phyloP scores from a whole-genome alignment of 2,329 filamentous ascomycete species.

The Beauveria australis region DNA sequence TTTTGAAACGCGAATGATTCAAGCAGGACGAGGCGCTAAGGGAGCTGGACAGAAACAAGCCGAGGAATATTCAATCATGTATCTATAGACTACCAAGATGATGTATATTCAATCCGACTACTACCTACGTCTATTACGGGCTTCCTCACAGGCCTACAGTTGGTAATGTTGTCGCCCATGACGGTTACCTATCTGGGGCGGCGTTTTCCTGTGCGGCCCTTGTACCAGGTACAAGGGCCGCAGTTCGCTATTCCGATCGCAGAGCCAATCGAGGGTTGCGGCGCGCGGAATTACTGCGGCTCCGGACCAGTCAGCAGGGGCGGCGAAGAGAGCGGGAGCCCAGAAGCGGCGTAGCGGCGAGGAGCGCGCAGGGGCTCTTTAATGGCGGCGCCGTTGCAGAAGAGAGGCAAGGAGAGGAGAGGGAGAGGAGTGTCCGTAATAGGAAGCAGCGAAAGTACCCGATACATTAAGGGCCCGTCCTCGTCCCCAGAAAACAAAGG shows the following conservation, averaged over 20 bases:
- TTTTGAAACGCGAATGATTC: background rate
- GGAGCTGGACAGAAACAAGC: background rate
- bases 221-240: conserved; percentile 4
- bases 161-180: background rate
- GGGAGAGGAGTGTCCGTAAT: background rate
- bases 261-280: background rate
- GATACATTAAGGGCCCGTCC: background rate
- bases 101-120: background rate
- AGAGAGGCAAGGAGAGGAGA: background rate
- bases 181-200: background rate
- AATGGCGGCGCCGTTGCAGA: conserved; percentile 2
- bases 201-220: background rate
- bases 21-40: background rate
- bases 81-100: background rate
- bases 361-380: background rate
- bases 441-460: background rate
- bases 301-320: conserved; percentile 1
- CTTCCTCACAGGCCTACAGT: background rate
- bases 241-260: background rate
- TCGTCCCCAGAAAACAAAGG: background rate
- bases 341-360: conserved; percentile 1
- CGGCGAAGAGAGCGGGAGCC: background rate
- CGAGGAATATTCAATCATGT: background rate
- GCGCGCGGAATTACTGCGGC: conserved; percentile 8
- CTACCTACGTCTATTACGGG: background rate